Evolutionary conservation across 352 stramenopile genomes (phyloP), one percentile per base, ranked within the genome.

Genomic region (Phytophthora meadii): DNA sequence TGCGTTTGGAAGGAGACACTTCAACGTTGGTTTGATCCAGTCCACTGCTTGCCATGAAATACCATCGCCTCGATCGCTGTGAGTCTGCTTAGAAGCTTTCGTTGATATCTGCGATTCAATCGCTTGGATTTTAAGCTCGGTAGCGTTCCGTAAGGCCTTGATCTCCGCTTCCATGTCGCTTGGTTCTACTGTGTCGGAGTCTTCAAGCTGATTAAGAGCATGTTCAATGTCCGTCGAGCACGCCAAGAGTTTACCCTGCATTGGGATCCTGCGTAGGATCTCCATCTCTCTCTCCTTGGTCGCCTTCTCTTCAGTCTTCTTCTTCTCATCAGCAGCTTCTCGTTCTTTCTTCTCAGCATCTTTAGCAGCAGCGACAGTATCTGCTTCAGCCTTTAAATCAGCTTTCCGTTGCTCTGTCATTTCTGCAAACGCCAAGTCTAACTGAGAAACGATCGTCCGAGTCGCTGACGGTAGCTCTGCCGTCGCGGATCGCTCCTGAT

Each of bases 141-240:
- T 77, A 1, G 50, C 41, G 4, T 44, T 61, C 37, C 63, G 48
- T 6, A 84, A 62, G 5, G 53, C 40, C 11, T 50, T 44, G 3
- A 87, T 58, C 24, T 57, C 71, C 24, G 17, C 51, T 30, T 61
- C 47, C 22, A 69, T 12, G 48, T 54, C 39, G 8, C 2, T 40
- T 48, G 39, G 41, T 12, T 3, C 5, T 34, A 41, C 14, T 45
- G n/a, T 15, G 19, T 76, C 61, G 7, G 28, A 24, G 11, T 24
- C 34, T 17, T 88, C 81, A 5, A 90, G 49, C 14, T 82, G 74
- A 4, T 54, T 8, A 7, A 90, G 49, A 3, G 77, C 72, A 5
- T 77, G 67, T 3, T 90, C 64, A 45, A 90, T 74, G 28, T 90
- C 81, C 4, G 48, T 14, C 5, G 75, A 78, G 6, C 68, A 72